Evolutionary conservation across 2,329 filamentous ascomycete genomes (phyloP).

Genomic region (Colletotrichum sp.): DNA sequence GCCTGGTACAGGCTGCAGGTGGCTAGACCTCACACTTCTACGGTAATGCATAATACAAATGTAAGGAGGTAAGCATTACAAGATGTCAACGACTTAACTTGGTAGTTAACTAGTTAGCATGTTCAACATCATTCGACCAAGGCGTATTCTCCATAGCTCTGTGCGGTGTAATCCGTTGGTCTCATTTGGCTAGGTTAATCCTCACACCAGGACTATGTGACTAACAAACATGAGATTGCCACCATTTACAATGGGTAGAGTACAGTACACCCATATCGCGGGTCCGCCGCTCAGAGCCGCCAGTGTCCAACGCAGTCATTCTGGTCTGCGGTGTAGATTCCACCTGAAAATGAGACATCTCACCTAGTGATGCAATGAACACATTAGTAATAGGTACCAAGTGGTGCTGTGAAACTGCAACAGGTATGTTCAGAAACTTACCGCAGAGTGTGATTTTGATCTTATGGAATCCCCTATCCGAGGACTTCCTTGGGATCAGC

Average conservation of each 20-base stretch:
- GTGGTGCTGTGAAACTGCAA: background rate
- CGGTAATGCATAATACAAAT: background rate
- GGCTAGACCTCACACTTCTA: background rate
- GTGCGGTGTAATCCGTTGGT: background rate
- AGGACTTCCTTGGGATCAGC: background rate
- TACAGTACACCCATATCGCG: background rate
- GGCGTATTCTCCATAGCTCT: slow-evolving; percentile 23
- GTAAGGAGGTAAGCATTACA: background rate
- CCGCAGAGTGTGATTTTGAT: background rate
- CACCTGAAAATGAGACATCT: background rate
- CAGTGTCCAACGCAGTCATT: background rate
- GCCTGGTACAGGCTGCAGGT: background rate
- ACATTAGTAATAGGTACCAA: background rate
- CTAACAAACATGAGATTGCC: background rate
- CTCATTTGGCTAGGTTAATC: background rate
- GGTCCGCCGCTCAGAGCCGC: background rate
- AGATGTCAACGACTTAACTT: background rate
- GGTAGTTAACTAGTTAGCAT: background rate
- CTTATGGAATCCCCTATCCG: background rate
- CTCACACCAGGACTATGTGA: background rate
- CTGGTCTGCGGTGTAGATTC: background rate
- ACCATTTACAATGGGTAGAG: background rate
- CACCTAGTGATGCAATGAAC: background rate
- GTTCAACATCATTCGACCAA: background rate
- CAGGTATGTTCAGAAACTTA: background rate